Conservation (phyloP, 192 early-diverging fungal species). For the Jimgerdemannia lactiflua region DNA sequence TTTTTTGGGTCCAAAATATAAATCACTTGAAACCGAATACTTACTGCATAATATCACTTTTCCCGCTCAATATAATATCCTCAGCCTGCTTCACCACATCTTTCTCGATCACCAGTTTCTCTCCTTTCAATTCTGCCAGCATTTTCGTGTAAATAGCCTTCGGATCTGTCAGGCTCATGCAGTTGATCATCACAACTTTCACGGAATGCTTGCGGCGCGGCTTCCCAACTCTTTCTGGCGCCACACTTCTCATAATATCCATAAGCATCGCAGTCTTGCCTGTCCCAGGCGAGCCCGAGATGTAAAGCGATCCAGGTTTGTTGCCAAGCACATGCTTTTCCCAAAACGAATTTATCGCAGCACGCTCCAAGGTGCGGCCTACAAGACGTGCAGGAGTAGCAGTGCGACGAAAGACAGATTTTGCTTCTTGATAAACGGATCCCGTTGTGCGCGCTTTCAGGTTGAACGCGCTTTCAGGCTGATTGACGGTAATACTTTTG, state of each 20-base stretch:
- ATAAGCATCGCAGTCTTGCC: constrained; percentile 89
- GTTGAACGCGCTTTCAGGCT: no score
- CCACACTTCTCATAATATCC: constrained; percentile 41
- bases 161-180: constrained; percentile 78
- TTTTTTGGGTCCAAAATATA: neutral
- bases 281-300: constrained; percentile 90
- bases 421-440: constrained; percentile 52
- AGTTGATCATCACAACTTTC: constrained; percentile 75
- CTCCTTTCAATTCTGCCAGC: constrained; percentile 45
- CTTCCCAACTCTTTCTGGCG: constrained; percentile 27
- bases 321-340: constrained; percentile 40
- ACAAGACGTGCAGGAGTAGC: constrained; percentile 58
- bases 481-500: no score
- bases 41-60: constrained; percentile 49
- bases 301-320: constrained; percentile 71
- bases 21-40: constrained; percentile 7
- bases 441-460: no score
- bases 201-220: constrained; percentile 38
- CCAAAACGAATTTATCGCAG: constrained; percentile 49
- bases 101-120: constrained; percentile 34
- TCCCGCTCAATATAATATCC: constrained; percentile 36
- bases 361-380: constrained; percentile 60
- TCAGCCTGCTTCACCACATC: constrained; percentile 51
- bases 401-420: constrained; percentile 59
- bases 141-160: constrained; percentile 66